A percentile compares a stretch with the other conserved stretches of the same genome.
Conservation (phyloP, 2,329 filamentous ascomycete genomes). For the Penicillium sp. region DNA sequence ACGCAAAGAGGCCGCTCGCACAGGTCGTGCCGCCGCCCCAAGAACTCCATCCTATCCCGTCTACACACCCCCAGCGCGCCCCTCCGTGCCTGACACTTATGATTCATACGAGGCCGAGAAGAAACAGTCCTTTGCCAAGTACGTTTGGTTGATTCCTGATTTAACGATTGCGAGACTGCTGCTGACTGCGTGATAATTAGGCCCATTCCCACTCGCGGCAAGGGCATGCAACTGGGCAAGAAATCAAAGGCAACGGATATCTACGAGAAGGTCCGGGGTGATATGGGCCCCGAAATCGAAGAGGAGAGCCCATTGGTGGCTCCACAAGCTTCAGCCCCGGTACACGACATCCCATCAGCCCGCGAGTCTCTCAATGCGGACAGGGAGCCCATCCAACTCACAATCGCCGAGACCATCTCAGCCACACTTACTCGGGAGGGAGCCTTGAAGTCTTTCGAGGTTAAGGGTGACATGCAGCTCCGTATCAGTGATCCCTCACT, state of each 20-base stretch:
- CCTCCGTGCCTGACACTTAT: conserved; percentile 75
- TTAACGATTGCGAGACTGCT: not conserved
- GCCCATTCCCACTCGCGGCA: conserved; percentile 68
- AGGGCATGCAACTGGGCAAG: conserved; percentile 98
- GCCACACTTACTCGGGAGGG: conserved; percentile 88
- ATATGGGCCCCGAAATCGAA: conserved; percentile 83
- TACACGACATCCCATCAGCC: conserved; percentile 53
- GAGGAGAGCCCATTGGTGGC: conserved; percentile 68
- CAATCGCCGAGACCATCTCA: conserved; percentile 83
- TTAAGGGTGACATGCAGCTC: conserved; percentile 89
- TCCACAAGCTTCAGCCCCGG: conserved; percentile 53
- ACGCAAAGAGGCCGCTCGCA: conserved; percentile 88
- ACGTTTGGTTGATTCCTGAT: conserved; percentile 33
- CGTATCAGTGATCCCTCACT: conserved; percentile 84
- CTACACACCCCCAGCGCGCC: conserved; percentile 76
- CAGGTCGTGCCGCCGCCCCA: conserved; percentile 63
- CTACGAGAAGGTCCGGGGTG: conserved; percentile 90
- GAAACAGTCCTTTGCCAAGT: conserved; percentile 86
- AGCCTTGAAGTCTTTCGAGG: conserved; percentile 76
- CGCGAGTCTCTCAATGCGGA: conserved; percentile 66
- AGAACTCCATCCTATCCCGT: conserved; percentile 82
- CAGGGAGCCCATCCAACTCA: conserved; percentile 82
- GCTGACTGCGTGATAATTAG: conserved; percentile 49
- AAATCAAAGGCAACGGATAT: conserved; percentile 98
- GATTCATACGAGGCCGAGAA: conserved; percentile 96